Percentiles rank a stretch among this genome's conserved stretches.
Conservation (phyloP, 768 basidiomycete genomes). For the Paxillus involutus region DNA sequence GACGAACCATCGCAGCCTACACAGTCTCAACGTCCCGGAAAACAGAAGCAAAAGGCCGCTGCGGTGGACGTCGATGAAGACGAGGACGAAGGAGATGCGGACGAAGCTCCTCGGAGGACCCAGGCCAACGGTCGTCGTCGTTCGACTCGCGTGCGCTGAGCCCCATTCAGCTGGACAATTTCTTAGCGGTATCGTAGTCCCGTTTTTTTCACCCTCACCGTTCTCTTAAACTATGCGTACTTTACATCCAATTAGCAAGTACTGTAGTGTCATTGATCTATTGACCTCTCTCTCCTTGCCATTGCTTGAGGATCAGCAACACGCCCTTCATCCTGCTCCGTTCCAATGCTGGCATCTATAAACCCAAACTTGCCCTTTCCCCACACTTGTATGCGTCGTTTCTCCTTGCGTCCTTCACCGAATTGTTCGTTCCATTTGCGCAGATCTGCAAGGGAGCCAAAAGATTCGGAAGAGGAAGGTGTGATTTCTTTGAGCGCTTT, state of each 20-base stretch:
- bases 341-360: constrained; percentile 42
- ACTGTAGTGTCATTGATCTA: constrained; percentile 29
- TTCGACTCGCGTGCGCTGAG: constrained; percentile 17
- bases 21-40: constrained; percentile 26
- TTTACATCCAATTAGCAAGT: constrained; percentile 12
- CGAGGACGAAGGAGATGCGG: constrained; percentile 30
- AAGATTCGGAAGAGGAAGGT: constrained; percentile 81
- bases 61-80: constrained; percentile 48
- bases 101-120: constrained; percentile 18
- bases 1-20: constrained; percentile 32
- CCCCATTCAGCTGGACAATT: neutral
- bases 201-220: neutral
- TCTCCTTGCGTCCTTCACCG: constrained; percentile 77
- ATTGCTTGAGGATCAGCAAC: constrained; percentile 30
- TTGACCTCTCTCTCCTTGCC: constrained; percentile 13
- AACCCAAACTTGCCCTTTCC: constrained; percentile 91
- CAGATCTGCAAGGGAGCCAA: constrained; percentile 72
- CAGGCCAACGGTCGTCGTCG: constrained; percentile 21
- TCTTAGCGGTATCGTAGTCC: neutral
- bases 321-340: constrained; percentile 42
- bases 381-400: constrained; percentile 72
- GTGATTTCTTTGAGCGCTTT: constrained; percentile 89
- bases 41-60: constrained; percentile 26
- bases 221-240: constrained; percentile 14
- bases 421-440: constrained; percentile 94